A percentile compares a stretch with the other conserved stretches of the same genome.
These are phyloP conservation scores for Gossypium gossypioides DNA, from an alignment of 441 rosid species.

Conservation along the genomic window DNA sequence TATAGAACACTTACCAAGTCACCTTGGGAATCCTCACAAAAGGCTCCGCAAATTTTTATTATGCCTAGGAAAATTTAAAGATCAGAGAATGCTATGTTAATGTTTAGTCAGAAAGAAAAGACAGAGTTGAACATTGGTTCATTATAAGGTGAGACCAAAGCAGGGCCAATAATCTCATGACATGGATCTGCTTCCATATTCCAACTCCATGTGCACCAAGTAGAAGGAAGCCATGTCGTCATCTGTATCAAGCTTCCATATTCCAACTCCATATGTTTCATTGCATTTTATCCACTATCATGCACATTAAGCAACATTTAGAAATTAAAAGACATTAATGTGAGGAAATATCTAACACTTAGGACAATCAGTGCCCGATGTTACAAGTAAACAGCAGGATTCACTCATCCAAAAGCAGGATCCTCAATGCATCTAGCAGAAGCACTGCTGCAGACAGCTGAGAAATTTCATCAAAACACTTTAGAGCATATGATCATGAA, in stretches of 20 bases:
- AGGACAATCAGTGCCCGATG: conserved; percentile 1
- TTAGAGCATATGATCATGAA: conserved; percentile 2
- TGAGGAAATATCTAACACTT: neutral
- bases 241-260: conserved; percentile 11
- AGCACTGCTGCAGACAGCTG: conserved; percentile 13
- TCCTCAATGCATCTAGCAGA: conserved; percentile 18
- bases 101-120: neutral
- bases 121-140: neutral
- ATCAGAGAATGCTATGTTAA: neutral
- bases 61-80: conserved; percentile 2
- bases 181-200: conserved; percentile 9
- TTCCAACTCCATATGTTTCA: conserved; percentile 8
- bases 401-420: conserved; percentile 12
- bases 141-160: neutral
- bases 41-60: neutral
- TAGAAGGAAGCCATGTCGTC: conserved; percentile 14
- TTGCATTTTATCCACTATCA: conserved; percentile 8
- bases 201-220: conserved; percentile 17
- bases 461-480: conserved; percentile 11
- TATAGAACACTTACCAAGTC: conserved; percentile 1
- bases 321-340: conserved; percentile 8
- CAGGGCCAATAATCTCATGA: conserved; percentile 2
- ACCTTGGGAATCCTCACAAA: neutral
- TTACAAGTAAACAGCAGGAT: conserved; percentile 11
- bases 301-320: conserved; percentile 9